Conservation (phyloP, 2,329 filamentous ascomycete genomes). For the Scopulariopsis brevicaulis region DNA sequence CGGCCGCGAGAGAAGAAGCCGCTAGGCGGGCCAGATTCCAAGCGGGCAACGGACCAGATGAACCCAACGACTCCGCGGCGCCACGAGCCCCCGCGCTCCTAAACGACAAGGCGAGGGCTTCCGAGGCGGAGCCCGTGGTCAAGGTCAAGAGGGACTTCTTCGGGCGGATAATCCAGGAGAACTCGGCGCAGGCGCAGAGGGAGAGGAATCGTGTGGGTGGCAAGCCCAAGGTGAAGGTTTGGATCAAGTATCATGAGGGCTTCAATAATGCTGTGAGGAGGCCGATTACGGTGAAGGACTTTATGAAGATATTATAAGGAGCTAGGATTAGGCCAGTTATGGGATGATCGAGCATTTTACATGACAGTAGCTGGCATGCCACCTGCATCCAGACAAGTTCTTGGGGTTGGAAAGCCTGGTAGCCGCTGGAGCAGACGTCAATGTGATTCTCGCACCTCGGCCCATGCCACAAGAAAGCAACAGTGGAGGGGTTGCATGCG, state of each 20-base stretch:
- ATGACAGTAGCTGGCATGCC: neutral
- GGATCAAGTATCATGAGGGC: conserved; percentile 85
- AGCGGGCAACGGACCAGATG: conserved; percentile 27
- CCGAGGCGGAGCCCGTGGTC: conserved; percentile 18
- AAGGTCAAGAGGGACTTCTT: conserved; percentile 74
- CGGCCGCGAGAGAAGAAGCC: conserved; percentile 52
- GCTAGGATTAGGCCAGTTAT: neutral
- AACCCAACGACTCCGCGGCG: conserved; percentile 8
- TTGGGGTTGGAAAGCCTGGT: no score
- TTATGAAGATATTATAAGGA: conserved; percentile 21
- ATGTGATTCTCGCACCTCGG: no score
- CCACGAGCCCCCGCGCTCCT: conserved; percentile 12
- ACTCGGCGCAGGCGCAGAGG: conserved; percentile 23
- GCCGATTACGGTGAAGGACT: conserved; percentile 69
- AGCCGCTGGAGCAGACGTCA: no score
- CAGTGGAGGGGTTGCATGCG: no score
- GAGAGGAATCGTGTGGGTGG: conserved; percentile 25
- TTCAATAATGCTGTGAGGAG: conserved; percentile 88
- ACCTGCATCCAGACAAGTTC: neutral
- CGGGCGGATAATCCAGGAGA: conserved; percentile 53
- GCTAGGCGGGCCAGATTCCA: conserved; percentile 54
- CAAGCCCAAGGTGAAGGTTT: conserved; percentile 50
- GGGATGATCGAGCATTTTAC: neutral
- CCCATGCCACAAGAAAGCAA: no score
- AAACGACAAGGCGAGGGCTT: conserved; percentile 21